phyloP scores from a whole-genome alignment of 257 asterid genomes.

The Solanum medicagineum region DNA sequence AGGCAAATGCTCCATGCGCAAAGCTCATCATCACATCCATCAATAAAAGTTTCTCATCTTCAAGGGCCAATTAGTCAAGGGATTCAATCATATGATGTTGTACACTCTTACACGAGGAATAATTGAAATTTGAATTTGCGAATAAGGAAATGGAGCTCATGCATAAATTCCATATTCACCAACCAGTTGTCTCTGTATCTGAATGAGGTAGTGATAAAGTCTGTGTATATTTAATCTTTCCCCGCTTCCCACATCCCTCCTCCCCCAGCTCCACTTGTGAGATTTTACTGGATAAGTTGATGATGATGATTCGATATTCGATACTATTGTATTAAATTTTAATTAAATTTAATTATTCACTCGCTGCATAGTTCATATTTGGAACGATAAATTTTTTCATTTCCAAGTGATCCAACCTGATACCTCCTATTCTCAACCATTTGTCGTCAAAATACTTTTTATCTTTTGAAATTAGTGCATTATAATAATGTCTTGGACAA shows the following conservation, averaged over 20 bases:
- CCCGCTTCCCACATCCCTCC: no score
- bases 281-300: no score
- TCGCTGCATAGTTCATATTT: fast-evolving
- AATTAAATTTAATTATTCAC: background rate
- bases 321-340: background rate
- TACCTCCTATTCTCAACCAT: background rate
- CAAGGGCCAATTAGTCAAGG: background rate
- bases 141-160: background rate
- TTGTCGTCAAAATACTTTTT: background rate
- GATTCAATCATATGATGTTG: background rate
- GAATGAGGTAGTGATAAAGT: no score
- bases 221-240: no score
- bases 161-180: background rate
- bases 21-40: background rate
- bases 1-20: background rate
- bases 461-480: background rate
- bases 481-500: background rate
- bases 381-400: background rate
- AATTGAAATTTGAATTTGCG: background rate
- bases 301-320: background rate
- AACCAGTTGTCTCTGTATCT: background rate
- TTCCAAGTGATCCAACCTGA: fast-evolving
- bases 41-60: background rate
- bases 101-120: background rate
- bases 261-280: no score